phyloP scores from a whole-genome alignment of 768 basidiomycete genomes.

The Coprinellus micaceus region DNA sequence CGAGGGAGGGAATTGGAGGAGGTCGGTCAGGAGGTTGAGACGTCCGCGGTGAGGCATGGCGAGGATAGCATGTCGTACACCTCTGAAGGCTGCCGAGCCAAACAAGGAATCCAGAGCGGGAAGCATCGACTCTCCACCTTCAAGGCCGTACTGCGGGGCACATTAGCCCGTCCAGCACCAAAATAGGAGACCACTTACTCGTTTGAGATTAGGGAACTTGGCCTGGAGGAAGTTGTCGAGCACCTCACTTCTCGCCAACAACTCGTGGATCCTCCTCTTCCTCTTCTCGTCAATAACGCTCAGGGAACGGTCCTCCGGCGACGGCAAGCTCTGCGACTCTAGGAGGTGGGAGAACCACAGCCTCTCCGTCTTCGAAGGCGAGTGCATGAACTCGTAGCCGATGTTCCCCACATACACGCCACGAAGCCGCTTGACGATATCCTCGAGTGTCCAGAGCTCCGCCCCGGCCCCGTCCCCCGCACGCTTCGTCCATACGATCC shows the following conservation, averaged over 20 bases:
- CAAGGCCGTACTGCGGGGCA: constrained; percentile 65
- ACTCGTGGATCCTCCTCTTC: constrained; percentile 59
- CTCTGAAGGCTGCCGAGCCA: constrained; percentile 59
- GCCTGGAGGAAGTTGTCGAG: constrained; percentile 82
- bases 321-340: constrained; percentile 54
- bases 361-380: constrained; percentile 78
- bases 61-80: constrained; percentile 67
- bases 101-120: constrained; percentile 82
- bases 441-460: constrained; percentile 61
- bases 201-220: constrained; percentile 86
- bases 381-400: constrained; percentile 92
- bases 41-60: constrained; percentile 87
- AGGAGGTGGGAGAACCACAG: constrained; percentile 87
- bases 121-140: constrained; percentile 93
- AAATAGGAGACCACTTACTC: constrained; percentile 31
- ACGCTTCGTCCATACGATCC: constrained; percentile 73
- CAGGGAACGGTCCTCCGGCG: constrained; percentile 29
- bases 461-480: constrained; percentile 29
- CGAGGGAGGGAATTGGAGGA: constrained; percentile 63
- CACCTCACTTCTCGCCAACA: constrained; percentile 74
- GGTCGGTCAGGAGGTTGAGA: constrained; percentile 77
- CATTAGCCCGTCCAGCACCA: neutral
- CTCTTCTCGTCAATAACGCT: constrained; percentile 26
- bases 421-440: constrained; percentile 69
- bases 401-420: constrained; percentile 79